A percentile compares a stretch with the other conserved stretches of the same genome.
These are phyloP conservation scores for Phaeolepiota aurea DNA, from an alignment of 768 basidiomycete species.

Conservation along the genomic window DNA sequence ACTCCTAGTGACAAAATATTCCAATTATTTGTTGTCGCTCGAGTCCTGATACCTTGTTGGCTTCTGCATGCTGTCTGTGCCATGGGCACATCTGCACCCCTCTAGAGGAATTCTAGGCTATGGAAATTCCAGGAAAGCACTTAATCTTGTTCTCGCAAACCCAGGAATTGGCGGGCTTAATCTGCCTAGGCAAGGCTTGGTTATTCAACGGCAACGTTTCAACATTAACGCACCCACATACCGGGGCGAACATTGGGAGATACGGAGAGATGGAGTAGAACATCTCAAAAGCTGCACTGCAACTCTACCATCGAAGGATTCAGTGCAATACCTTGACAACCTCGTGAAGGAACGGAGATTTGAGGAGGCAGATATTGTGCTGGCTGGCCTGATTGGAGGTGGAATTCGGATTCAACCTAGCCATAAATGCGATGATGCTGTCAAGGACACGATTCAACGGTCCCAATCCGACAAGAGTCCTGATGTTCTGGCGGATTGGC, in stretches of 20 bases:
- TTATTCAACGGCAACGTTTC: background rate
- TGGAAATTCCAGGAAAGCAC: too few relatives aligned
- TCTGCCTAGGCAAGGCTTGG: background rate
- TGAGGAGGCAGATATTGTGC: conserved; percentile 22
- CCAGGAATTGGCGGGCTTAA: background rate
- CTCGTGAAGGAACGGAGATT: conserved; percentile 20
- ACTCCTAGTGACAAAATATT: too few relatives aligned
- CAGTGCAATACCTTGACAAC: conserved; percentile 8
- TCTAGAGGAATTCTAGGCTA: too few relatives aligned
- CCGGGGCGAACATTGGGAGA: conserved; percentile 8
- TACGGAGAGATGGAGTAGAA: conserved; percentile 2
- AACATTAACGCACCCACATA: background rate
- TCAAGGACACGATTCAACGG: conserved; percentile 19
- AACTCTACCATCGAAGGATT: conserved; percentile 2
- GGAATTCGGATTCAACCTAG: conserved; percentile 27
- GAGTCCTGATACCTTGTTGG: background rate
- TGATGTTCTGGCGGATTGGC: conserved; percentile 28
- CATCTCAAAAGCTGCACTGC: background rate
- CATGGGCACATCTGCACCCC: too few relatives aligned
- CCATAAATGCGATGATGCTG: conserved; percentile 26
- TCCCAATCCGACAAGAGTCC: conserved; percentile 11
- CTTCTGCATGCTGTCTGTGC: conserved; percentile 24
- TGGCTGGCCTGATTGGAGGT: conserved; percentile 28
- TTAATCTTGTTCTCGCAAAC: too few relatives aligned
- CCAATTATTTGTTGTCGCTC: too few relatives aligned